These are phyloP conservation scores for Letharia columbiana DNA, from an alignment of 495 filamentous ascomycete species.

Conservation along the genomic window DNA sequence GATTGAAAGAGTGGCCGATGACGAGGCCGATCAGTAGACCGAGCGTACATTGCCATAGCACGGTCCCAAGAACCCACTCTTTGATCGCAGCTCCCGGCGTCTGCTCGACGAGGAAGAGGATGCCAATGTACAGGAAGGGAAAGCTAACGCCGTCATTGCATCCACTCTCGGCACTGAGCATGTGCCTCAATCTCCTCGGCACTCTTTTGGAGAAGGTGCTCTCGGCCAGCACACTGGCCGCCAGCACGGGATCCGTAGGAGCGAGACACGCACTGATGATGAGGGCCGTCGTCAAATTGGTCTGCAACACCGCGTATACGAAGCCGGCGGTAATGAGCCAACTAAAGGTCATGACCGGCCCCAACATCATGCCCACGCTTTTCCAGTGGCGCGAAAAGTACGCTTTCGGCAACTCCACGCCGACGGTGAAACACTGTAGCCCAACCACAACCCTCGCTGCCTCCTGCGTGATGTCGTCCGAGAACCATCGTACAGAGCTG, in stretches of 20 bases:
- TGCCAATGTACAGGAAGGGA: constrained; percentile 42
- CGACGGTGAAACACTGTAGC: constrained; percentile 42
- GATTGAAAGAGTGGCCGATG: constrained; percentile 35
- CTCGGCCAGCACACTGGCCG: constrained; percentile 39
- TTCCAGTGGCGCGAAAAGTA: constrained; percentile 39
- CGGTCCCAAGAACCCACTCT: constrained; percentile 40
- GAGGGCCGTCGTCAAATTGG: constrained; percentile 32
- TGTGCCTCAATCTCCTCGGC: constrained; percentile 36
- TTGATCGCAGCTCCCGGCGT: constrained; percentile 30
- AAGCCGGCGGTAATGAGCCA: constrained; percentile 41
- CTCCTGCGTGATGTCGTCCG: constrained; percentile 40
- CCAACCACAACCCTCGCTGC: constrained; percentile 39
- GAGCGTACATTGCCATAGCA: constrained; percentile 42
- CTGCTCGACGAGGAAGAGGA: constrained; percentile 30
- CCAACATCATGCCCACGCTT: constrained; percentile 38
- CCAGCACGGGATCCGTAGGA: constrained; percentile 44
- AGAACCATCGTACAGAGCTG: constrained; percentile 34
- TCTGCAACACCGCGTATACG: constrained; percentile 33
- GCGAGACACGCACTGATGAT: constrained; percentile 43
- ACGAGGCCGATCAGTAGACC: constrained; percentile 35
- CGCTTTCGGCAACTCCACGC: constrained; percentile 39
- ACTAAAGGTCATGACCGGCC: constrained; percentile 42
- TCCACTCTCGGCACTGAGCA: constrained; percentile 42
- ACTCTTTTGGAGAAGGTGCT: constrained; percentile 38
- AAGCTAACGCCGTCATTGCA: constrained; percentile 43